phyloP scores from a whole-genome alignment of 257 asterid species.

The Ilex asprella region DNA sequence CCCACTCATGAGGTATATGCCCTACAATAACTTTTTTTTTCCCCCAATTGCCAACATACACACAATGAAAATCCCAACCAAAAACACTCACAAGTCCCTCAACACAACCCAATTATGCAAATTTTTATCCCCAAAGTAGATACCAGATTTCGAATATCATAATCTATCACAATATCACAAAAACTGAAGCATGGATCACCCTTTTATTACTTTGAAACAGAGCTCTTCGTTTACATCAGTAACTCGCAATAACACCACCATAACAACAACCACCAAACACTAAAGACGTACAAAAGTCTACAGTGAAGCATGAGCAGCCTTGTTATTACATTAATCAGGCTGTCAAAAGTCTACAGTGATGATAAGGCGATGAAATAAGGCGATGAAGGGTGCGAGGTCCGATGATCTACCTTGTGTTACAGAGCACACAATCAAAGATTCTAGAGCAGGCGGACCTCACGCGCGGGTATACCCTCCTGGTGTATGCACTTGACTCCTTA shows the following conservation, averaged over 20 bases:
- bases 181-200: background rate
- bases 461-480: constrained; percentile 55
- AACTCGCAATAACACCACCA: background rate
- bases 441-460: constrained; percentile 59
- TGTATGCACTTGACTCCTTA: constrained; percentile 58
- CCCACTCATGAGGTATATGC: no score
- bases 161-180: background rate
- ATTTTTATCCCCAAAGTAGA: background rate
- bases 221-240: constrained; percentile 14
- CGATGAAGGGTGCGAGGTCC: background rate
- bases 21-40: no score
- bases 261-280: background rate
- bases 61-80: background rate
- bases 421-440: constrained; percentile 54
- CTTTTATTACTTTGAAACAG: constrained; percentile 11
- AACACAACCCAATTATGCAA: background rate
- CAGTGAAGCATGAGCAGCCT: no score
- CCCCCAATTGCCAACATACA: no score
- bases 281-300: background rate
- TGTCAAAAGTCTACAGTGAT: no score
- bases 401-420: constrained; percentile 19
- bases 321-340: background rate
- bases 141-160: background rate
- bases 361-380: no score
- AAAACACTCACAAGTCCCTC: background rate